A percentile compares a stretch with the other conserved stretches of the same genome.
These are phyloP conservation scores for Saposhnikovia divaricata DNA, from an alignment of 129 eudicot genomes.

Conservation along the genomic window DNA sequence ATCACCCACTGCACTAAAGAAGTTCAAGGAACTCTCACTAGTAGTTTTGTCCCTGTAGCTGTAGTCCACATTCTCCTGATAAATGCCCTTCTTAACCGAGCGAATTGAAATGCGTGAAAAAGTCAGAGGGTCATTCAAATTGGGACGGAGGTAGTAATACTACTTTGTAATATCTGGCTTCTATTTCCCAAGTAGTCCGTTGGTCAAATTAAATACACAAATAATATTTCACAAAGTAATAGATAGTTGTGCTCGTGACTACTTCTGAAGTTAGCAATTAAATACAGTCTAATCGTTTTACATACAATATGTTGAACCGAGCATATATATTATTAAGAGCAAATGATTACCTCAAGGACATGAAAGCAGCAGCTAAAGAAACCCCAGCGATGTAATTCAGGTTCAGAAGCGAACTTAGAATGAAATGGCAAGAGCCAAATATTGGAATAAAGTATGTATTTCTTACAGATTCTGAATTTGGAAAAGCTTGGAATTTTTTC, in stretches of 20 bases:
- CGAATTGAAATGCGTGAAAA: too few species aligned
- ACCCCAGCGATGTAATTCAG: slow-evolving; percentile 2
- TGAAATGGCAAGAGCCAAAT: background rate
- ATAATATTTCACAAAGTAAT: background rate
- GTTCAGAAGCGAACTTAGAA: background rate
- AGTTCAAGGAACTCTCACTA: slow-evolving; percentile 5
- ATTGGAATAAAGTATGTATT: background rate
- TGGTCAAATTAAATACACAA: too few species aligned
- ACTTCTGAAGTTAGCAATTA: background rate
- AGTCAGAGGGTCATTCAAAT: too few species aligned
- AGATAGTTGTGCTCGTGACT: background rate
- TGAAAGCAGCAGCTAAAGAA: background rate
- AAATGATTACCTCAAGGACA: slow-evolving; percentile 1
- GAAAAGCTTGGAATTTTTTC: too few species aligned
- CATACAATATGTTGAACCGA: background rate
- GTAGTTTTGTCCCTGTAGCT: background rate
- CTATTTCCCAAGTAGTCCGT: slow-evolving; percentile 23
- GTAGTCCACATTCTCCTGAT: slow-evolving; percentile 8
- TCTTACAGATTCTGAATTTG: too few species aligned
- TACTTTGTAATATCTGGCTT: too few species aligned
- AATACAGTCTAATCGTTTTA: background rate
- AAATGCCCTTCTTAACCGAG: slow-evolving; percentile 24
- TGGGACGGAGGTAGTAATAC: too few species aligned
- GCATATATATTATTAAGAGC: background rate
- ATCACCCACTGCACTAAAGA: slow-evolving; percentile 13